A percentile compares a stretch with the other conserved stretches of the same genome.
Evolutionary conservation across 768 basidiomycete species (phyloP).

Genomic region (Ramaria rubella): DNA sequence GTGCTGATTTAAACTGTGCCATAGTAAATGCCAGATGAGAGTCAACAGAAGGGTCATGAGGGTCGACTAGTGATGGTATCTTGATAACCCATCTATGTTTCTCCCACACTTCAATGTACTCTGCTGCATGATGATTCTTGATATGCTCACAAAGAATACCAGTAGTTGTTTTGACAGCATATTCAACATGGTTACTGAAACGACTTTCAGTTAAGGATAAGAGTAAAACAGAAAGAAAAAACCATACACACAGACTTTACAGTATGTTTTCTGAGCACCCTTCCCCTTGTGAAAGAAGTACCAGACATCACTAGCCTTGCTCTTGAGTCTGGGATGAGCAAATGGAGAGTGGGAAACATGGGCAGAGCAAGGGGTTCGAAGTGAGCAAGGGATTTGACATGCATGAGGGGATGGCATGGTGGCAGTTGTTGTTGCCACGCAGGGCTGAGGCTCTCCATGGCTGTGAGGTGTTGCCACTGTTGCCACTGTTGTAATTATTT

Average conservation of each 20-base stretch:
- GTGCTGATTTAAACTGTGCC: too few species aligned
- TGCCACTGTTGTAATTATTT: too few species aligned
- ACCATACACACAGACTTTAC: neutral
- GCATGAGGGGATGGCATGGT: too few species aligned
- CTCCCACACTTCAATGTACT: neutral
- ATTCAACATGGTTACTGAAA: neutral
- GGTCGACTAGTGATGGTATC: too few species aligned
- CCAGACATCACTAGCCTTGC: slow-evolving; percentile 2
- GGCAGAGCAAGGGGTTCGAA: too few species aligned
- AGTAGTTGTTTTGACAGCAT: neutral
- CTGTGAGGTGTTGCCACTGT: too few species aligned
- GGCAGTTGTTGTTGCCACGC: too few species aligned
- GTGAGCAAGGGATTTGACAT: too few species aligned
- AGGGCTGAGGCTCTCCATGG: too few species aligned
- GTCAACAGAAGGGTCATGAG: too few species aligned
- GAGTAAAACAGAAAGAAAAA: neutral
- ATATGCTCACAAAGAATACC: neutral
- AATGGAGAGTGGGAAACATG: too few species aligned
- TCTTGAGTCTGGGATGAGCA: neutral
- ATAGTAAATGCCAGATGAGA: too few species aligned
- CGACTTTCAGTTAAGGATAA: neutral
- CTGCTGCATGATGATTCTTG: neutral
- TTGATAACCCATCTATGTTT: neutral
- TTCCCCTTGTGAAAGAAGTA: neutral
- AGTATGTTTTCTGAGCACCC: neutral